These are phyloP conservation scores for Boletus coccyginus DNA, from an alignment of 768 basidiomycete genomes.

Conservation along the genomic window DNA sequence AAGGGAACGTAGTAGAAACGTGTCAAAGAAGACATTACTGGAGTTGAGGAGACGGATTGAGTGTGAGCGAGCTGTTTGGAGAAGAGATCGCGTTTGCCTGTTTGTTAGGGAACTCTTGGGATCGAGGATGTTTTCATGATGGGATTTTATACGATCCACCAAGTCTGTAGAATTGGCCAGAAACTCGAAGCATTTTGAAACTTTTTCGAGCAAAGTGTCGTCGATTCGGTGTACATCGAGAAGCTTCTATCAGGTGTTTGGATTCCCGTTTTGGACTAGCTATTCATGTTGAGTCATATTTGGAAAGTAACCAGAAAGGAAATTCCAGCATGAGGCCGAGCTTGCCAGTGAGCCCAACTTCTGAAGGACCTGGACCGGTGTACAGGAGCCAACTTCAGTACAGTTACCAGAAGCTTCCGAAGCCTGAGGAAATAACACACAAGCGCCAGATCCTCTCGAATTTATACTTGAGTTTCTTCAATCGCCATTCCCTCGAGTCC, in stretches of 20 bases:
- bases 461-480: no score
- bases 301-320: neutral
- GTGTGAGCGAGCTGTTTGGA: neutral
- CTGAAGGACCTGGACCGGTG: no score
- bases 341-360: no score
- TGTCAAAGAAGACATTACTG: neutral
- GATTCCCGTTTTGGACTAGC: neutral
- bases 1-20: conserved; percentile 3
- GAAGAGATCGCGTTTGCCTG: neutral
- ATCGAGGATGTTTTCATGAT: neutral
- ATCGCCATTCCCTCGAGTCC: no score
- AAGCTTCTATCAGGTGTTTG: neutral
- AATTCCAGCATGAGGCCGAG: no score
- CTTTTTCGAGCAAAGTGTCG: neutral
- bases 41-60: neutral
- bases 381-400: no score
- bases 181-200: neutral
- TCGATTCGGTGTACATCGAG: neutral
- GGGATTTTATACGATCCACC: neutral
- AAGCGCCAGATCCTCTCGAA: no score
- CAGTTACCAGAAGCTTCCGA: no score
- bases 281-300: neutral
- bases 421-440: no score
- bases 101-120: neutral
- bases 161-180: neutral